Evolutionary conservation across 177 flowering plant genomes (phyloP).

Genomic region (Telopea speciosissima): DNA sequence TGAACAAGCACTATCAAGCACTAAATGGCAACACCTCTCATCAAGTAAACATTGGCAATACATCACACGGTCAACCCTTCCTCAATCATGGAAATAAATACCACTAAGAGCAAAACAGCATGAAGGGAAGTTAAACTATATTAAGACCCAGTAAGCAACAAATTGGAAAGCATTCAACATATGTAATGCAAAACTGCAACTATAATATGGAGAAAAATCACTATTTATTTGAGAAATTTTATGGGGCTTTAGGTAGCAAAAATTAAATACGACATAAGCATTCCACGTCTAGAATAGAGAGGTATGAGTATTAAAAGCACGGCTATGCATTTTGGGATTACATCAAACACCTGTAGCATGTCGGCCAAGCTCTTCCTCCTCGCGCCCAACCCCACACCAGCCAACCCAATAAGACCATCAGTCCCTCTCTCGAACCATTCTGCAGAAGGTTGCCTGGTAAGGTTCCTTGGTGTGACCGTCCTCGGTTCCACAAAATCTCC

Average conservation of each 20-base stretch:
- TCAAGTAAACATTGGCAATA: not conserved
- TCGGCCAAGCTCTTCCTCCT: conserved; percentile 88
- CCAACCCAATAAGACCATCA: conserved; percentile 34
- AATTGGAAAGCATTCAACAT: not conserved
- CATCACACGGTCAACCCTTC: not conserved
- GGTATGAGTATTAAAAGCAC: not conserved
- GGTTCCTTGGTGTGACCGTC: conserved; percentile 37
- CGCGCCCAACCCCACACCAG: conserved; percentile 48
- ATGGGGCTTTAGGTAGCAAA: too few species aligned
- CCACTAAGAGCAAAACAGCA: not conserved
- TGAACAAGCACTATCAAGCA: not conserved
- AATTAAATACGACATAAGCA: not conserved
- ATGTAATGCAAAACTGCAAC: not conserved
- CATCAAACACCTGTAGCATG: conserved; percentile 63
- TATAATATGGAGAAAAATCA: too few species aligned
- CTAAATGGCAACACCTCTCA: not conserved
- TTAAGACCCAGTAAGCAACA: not conserved
- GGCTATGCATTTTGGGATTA: not conserved
- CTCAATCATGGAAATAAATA: not conserved
- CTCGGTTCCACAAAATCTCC: conserved; percentile 39
- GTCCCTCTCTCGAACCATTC: conserved; percentile 48
- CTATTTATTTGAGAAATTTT: too few species aligned
- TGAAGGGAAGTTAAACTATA: not conserved
- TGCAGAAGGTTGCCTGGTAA: conserved; percentile 38
- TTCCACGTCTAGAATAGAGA: conserved; percentile 1